These are phyloP conservation scores for Rhodomyrtus psidioides DNA, from an alignment of 441 rosid genomes.

Conservation along the genomic window DNA sequence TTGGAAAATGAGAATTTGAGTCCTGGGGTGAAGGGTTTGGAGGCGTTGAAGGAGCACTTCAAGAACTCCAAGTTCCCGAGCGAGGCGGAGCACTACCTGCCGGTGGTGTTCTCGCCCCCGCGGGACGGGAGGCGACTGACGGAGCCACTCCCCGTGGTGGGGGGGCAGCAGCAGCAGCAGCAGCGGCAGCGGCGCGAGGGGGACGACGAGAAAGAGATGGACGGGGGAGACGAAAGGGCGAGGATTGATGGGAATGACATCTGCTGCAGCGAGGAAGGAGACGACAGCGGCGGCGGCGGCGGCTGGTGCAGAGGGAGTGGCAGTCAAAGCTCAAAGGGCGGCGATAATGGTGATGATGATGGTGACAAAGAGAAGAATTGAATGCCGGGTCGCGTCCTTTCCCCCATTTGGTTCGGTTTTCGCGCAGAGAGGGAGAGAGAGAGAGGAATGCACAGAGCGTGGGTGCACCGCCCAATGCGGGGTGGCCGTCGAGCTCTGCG, in stretches of 20 bases:
- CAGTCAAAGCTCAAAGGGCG: conserved; percentile 21
- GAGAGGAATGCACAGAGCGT: not conserved
- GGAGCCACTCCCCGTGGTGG: conserved; percentile 56
- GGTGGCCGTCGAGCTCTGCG: not conserved
- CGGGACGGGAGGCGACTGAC: conserved; percentile 67
- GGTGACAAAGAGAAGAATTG: not conserved
- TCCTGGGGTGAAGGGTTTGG: conserved; percentile 46
- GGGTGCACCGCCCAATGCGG: not conserved
- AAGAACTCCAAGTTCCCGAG: conserved; percentile 90
- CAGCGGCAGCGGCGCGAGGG: conserved; percentile 6
- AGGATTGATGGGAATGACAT: not conserved
- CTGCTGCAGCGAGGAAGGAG: conserved; percentile 4
- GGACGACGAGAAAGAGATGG: not conserved
- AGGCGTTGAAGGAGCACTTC: conserved; percentile 79
- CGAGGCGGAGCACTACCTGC: conserved; percentile 76
- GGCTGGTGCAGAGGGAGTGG: not conserved
- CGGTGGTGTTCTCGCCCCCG: conserved; percentile 81
- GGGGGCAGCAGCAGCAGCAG: conserved; percentile 11
- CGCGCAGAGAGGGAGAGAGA: not conserved
- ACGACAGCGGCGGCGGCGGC: not conserved
- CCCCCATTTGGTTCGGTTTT: not conserved
- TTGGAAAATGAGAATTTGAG: not conserved
- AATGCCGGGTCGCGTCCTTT: not conserved
- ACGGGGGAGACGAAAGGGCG: not conserved
- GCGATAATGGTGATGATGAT: conserved; percentile 20